Evolutionary conservation across 2,329 filamentous ascomycete species (phyloP).

Genomic region (Albophoma yamanashiensis): DNA sequence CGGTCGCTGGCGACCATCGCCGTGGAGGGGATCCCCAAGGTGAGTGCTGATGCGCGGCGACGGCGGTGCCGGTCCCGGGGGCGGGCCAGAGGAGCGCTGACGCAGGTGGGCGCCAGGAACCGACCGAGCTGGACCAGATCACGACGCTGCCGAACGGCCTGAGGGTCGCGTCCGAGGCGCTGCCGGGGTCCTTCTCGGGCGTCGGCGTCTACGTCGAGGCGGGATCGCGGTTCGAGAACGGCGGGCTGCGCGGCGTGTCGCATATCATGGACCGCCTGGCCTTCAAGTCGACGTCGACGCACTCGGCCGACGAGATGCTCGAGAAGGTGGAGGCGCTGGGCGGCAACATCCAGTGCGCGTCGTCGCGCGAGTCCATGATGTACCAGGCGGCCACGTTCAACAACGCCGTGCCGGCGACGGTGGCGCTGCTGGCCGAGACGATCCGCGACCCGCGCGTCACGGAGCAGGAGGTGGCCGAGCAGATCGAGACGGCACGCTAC

Average conservation of each 20-base stretch:
- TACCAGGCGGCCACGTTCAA: constrained; percentile 99
- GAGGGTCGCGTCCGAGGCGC: constrained; percentile 85
- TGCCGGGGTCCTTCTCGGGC: constrained; percentile 89
- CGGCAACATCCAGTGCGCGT: constrained; percentile 94
- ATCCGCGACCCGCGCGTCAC: constrained; percentile 80
- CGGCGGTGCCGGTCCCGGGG: too few relatives aligned
- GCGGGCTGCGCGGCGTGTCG: constrained; percentile 74
- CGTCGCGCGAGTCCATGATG: constrained; percentile 92
- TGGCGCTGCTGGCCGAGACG: constrained; percentile 83
- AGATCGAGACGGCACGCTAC: constrained; percentile 85
- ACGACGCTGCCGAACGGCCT: constrained; percentile 87
- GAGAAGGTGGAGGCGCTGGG: constrained; percentile 80
- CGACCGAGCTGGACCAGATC: constrained; percentile 75
- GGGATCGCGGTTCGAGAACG: constrained; percentile 87
- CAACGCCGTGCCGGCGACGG: constrained; percentile 70
- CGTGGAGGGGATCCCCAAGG: constrained; percentile 25
- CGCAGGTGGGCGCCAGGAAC: constrained; percentile 38
- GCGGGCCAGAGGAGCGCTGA: not conserved
- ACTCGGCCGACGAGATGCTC: constrained; percentile 73
- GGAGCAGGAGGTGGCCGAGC: constrained; percentile 74
- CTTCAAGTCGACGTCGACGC: constrained; percentile 75
- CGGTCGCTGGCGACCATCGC: constrained; percentile 20
- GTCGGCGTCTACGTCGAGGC: constrained; percentile 94
- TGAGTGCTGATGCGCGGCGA: constrained; percentile 3
- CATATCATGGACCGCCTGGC: constrained; percentile 94